Evolutionary conservation across 129 eudicot species (phyloP), one percentile per base, ranked within the genome.

Genomic region (Flaveria linearis): DNA sequence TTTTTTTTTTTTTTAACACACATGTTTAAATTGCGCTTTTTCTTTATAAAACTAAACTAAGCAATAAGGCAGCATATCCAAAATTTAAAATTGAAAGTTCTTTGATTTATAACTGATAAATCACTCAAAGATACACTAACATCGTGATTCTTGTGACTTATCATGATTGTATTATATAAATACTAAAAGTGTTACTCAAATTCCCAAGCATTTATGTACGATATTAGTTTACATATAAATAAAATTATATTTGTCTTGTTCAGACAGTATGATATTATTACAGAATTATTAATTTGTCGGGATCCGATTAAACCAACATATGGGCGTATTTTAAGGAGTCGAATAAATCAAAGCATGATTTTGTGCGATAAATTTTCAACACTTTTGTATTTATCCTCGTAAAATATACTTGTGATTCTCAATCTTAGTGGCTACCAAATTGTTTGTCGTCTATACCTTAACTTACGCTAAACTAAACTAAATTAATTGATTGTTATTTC

Each of bases 391-490:
- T 64, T 80, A 63, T 78, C 77, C 43, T 70, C 14, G 5, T 78
- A 70, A 60, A 65, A 55, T 73, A 74, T 56, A 9, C 51, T 66
- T 52, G 68, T 30, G 69, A 69, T 78, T 62, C 82, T 80, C 74
- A 55, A 80, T 80, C 79, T 66, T 74, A 64, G 79, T 73, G 74
- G 50, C 74, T 73, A 80, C 69, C 75, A 56, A 73, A 55, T 66
- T 74, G 74, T 80, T 80, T 80, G 84, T 80, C 84, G 80, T 74
- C 45, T 74, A 12, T 72, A 71, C 77, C 82, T 78, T 78, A 70
- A 70, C 73, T 33, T 78, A 72, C 45, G 72, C 84, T 74, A 66
- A 80, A n/a, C 9, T 9, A 42, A 73, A 72, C 73, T 25, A 64
- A 17, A 12, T 26, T 56, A 9, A 53, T 70, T 13, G 3, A 71